A percentile compares a stretch with the other conserved stretches of the same genome.
These are phyloP conservation scores for Phialophora chinensis DNA, from an alignment of 2,329 filamentous ascomycete genomes.

Conservation along the genomic window DNA sequence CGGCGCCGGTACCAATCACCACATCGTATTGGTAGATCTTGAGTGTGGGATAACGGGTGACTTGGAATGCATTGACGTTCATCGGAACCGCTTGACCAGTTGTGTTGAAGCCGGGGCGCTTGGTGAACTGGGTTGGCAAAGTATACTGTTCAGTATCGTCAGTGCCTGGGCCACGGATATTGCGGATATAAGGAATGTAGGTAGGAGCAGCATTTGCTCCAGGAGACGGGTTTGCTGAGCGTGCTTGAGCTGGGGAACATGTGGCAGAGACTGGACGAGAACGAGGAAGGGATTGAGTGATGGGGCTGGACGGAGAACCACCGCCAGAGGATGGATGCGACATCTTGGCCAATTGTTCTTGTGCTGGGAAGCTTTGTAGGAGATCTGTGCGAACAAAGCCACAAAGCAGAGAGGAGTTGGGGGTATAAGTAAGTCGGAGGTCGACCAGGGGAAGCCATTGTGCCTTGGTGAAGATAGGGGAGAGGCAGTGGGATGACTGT, in stretches of 20 bases:
- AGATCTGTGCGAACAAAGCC: conserved; percentile 1
- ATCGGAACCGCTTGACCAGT: conserved; percentile 62
- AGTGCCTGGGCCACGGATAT: conserved; percentile 41
- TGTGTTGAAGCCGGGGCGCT: conserved; percentile 64
- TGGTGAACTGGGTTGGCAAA: conserved; percentile 44
- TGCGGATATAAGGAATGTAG: conserved; percentile 36
- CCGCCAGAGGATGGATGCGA: not conserved
- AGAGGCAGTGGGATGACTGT: conserved; percentile 14
- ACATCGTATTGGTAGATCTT: conserved; percentile 86
- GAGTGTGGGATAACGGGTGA: conserved; percentile 64
- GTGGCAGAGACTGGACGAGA: not conserved
- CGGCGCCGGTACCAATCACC: conserved; percentile 65
- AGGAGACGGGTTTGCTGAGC: not conserved
- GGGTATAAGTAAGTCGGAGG: conserved; percentile 18
- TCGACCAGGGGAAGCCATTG: conserved; percentile 1
- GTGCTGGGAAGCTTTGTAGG: not conserved
- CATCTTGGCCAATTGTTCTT: not conserved
- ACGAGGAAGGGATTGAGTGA: not conserved
- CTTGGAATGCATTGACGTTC: conserved; percentile 76
- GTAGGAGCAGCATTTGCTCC: not conserved
- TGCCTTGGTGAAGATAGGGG: conserved; percentile 3
- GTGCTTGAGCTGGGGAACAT: not conserved
- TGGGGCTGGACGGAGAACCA: not conserved
- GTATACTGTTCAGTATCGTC: conserved; percentile 44
- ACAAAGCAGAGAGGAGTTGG: not conserved